Conservation (phyloP, 2,329 filamentous ascomycete species). For the Arthrobotrys entomopaga region DNA sequence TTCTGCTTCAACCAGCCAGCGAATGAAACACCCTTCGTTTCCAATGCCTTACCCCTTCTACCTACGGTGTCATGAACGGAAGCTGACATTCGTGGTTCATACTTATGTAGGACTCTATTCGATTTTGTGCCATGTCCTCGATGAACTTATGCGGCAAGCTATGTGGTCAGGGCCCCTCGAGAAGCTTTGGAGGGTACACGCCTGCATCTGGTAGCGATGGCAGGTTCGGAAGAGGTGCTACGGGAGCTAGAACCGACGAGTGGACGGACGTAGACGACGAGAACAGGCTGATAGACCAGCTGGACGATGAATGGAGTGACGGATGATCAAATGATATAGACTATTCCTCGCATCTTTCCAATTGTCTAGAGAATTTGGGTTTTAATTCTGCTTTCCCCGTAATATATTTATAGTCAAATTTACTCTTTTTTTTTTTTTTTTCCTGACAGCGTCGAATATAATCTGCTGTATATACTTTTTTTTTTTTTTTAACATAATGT, state of each 20-base stretch:
- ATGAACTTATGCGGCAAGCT: slow-evolving; percentile 24
- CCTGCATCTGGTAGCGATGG: slow-evolving; percentile 20
- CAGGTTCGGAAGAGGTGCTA: slow-evolving; percentile 18
- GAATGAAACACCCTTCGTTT: slow-evolving; percentile 20
- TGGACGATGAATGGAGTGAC: slow-evolving; percentile 53
- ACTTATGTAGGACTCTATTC: slow-evolving; percentile 34
- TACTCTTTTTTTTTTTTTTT: neutral
- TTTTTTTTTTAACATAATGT: too few relatives aligned
- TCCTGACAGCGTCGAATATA: too few relatives aligned
- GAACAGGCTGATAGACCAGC: slow-evolving; percentile 53
- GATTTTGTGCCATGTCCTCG: slow-evolving; percentile 31
- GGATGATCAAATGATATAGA: slow-evolving; percentile 16
- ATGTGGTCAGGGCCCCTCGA: slow-evolving; percentile 21
- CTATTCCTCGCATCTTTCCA: neutral
- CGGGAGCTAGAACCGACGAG: slow-evolving; percentile 17
- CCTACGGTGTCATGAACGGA: slow-evolving; percentile 9
- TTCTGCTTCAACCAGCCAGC: slow-evolving; percentile 2
- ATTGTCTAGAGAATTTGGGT: neutral
- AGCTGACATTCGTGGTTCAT: slow-evolving; percentile 36
- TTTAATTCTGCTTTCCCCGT: neutral
- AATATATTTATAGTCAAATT: too few relatives aligned
- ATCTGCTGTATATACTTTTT: too few relatives aligned
- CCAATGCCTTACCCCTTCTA: neutral
- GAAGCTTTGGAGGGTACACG: slow-evolving; percentile 25
- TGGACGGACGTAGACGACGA: slow-evolving; percentile 52